Conservation (phyloP, 345 rosid species). For the Pseudoturritis turrita region DNA sequence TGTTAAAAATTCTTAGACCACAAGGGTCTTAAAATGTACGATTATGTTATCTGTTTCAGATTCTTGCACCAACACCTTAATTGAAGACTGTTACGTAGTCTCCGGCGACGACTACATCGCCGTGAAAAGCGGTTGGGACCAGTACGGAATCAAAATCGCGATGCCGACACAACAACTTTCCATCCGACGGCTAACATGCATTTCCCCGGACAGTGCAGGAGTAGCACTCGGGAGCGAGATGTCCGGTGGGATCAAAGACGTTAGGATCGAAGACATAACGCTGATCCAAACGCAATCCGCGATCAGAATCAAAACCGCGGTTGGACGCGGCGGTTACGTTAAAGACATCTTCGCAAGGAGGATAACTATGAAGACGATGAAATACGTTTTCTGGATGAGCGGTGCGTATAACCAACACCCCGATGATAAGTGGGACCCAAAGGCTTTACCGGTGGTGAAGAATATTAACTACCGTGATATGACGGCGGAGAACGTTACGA, state of each 20-base stretch:
- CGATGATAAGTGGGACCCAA: slow-evolving; percentile 57
- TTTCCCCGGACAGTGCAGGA: slow-evolving; percentile 71
- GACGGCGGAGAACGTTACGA: slow-evolving; percentile 58
- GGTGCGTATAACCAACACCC: slow-evolving; percentile 73
- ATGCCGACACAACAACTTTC: slow-evolving; percentile 67
- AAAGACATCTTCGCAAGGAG: slow-evolving; percentile 51
- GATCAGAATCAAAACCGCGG: slow-evolving; percentile 71
- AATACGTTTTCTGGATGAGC: slow-evolving; percentile 75
- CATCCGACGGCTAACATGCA: slow-evolving; percentile 63
- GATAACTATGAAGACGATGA: slow-evolving; percentile 72
- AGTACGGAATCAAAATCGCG: slow-evolving; percentile 62
- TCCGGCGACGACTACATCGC: slow-evolving; percentile 74
- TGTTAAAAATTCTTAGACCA: too few species aligned
- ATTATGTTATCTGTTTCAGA: slow-evolving; percentile 31
- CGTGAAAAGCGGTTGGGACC: slow-evolving; percentile 81
- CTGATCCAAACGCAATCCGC: slow-evolving; percentile 70
- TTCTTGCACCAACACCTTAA: slow-evolving; percentile 54
- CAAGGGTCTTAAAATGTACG: too few species aligned
- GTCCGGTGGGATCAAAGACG: slow-evolving; percentile 49
- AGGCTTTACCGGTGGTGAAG: slow-evolving; percentile 57
- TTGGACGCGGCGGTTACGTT: slow-evolving; percentile 69
- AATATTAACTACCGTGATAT: slow-evolving; percentile 64
- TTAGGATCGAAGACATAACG: slow-evolving; percentile 71
- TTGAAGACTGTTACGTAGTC: slow-evolving; percentile 64
- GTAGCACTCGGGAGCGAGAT: slow-evolving; percentile 48